Conservation (phyloP, 345 rosid genomes). For the Eucalyptus leucophloia region DNA sequence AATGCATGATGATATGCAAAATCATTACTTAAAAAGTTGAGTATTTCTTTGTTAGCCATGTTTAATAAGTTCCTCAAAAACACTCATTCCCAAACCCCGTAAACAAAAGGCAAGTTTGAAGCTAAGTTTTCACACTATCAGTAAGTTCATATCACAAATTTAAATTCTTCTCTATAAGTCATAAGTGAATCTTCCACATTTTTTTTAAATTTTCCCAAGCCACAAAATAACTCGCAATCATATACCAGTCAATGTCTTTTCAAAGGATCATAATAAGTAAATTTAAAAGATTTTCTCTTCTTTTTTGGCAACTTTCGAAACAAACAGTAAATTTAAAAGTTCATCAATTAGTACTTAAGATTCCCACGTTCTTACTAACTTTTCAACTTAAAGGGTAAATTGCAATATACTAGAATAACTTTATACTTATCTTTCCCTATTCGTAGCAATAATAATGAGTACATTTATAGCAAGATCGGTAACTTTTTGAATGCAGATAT, state of each 20-base stretch:
- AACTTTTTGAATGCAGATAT: not conserved
- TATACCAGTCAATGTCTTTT: too few relatives aligned
- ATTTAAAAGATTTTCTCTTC: not conserved
- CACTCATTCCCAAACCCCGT: not conserved
- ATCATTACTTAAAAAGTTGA: too few relatives aligned
- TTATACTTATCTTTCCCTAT: not conserved
- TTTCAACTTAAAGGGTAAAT: not conserved
- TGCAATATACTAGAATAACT: not conserved
- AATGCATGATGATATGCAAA: not conserved
- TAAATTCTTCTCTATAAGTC: not conserved
- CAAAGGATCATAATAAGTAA: not conserved
- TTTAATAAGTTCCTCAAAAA: not conserved
- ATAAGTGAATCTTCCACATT: not conserved
- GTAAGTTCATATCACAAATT: too few relatives aligned
- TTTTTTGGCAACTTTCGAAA: not conserved
- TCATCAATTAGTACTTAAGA: not conserved
- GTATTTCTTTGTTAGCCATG: not conserved
- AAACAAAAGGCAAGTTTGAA: not conserved
- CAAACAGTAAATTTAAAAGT: not conserved
- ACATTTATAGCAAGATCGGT: not conserved
- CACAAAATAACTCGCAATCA: fast-evolving
- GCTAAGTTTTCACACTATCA: not conserved
- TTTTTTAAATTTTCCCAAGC: not conserved
- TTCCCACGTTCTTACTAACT: not conserved
- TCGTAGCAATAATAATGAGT: not conserved